These are phyloP conservation scores for Hortaea sp. DNA, from an alignment of 2,329 filamentous ascomycete genomes.

Conservation along the genomic window DNA sequence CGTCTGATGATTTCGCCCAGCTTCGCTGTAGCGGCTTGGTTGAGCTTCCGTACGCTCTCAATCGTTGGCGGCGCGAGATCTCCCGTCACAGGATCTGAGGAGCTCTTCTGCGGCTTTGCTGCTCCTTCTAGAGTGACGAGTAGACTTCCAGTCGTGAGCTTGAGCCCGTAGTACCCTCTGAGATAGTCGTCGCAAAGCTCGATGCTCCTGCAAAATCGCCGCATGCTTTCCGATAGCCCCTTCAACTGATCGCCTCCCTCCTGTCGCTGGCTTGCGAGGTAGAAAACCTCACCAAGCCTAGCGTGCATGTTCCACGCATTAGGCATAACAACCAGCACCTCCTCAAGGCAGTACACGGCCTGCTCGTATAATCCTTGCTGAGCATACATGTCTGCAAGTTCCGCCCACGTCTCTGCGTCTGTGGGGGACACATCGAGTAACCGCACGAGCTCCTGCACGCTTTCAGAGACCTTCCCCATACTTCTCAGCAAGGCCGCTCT, in stretches of 20 bases:
- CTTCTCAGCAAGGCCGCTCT: constrained; percentile 69
- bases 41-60: constrained; percentile 55
- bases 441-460: constrained; percentile 61
- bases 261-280: constrained; percentile 47
- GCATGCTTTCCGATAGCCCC: constrained; percentile 61
- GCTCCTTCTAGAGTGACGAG: constrained; percentile 15
- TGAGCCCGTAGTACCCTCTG: constrained; percentile 85
- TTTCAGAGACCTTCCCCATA: constrained; percentile 59
- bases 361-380: constrained; percentile 69
- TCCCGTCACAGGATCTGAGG: constrained; percentile 22
- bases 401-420: constrained; percentile 87
- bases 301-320: constrained; percentile 98
- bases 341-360: constrained; percentile 79
- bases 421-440: constrained; percentile 77
- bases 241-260: constrained; percentile 30
- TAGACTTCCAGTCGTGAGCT: constrained; percentile 38
- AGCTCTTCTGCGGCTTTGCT: constrained; percentile 22
- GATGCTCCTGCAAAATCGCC: constrained; percentile 79
- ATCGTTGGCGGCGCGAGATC: constrained; percentile 44
- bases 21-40: constrained; percentile 62
- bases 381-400: constrained; percentile 80
- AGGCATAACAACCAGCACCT: constrained; percentile 74
- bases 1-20: constrained; percentile 66
- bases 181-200: constrained; percentile 91
- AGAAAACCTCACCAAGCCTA: constrained; percentile 71